phyloP scores from a whole-genome alignment of 805 yeast species.

The Candida ortonii region DNA sequence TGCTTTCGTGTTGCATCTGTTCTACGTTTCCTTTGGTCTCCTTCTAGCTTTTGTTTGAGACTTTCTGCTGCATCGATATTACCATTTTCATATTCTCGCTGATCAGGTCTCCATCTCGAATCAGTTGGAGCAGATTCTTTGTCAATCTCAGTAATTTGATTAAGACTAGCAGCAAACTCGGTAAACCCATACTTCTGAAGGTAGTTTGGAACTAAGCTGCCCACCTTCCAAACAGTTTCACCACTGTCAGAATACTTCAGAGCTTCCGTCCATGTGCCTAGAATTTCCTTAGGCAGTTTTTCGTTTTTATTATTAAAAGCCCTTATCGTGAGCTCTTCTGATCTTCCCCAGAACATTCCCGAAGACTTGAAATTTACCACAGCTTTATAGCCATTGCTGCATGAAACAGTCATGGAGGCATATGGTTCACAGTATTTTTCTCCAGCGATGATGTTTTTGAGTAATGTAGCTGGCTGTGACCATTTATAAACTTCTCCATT shows the following conservation, averaged over 20 bases:
- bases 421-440: conserved; percentile 91
- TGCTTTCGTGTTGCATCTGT: conserved; percentile 48
- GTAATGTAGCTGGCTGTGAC: conserved; percentile 76
- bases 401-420: conserved; percentile 60
- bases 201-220: conserved; percentile 56
- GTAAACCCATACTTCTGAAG: conserved; percentile 82
- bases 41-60: conserved; percentile 68
- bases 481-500: conserved; percentile 77
- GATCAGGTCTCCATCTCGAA: conserved; percentile 87
- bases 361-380: conserved; percentile 69
- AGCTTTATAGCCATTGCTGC: conserved; percentile 69
- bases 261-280: conserved; percentile 84
- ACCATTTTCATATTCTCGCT: conserved; percentile 67
- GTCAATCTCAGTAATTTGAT: conserved; percentile 75
- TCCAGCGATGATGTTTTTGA: conserved; percentile 89
- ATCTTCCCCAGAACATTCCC: conserved; percentile 82
- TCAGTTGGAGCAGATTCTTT: conserved; percentile 78
- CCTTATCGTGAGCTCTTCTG: conserved; percentile 59
- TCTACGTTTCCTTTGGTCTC: conserved; percentile 76
- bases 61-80: conserved; percentile 68
- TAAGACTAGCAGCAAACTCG: conserved; percentile 73
- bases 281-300: conserved; percentile 35
- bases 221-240: conserved; percentile 65
- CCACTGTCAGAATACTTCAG: conserved; percentile 45
- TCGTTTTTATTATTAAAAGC: conserved; percentile 39